These are phyloP conservation scores for Naganishia vishniacii DNA, from an alignment of 768 basidiomycete species.

Conservation along the genomic window DNA sequence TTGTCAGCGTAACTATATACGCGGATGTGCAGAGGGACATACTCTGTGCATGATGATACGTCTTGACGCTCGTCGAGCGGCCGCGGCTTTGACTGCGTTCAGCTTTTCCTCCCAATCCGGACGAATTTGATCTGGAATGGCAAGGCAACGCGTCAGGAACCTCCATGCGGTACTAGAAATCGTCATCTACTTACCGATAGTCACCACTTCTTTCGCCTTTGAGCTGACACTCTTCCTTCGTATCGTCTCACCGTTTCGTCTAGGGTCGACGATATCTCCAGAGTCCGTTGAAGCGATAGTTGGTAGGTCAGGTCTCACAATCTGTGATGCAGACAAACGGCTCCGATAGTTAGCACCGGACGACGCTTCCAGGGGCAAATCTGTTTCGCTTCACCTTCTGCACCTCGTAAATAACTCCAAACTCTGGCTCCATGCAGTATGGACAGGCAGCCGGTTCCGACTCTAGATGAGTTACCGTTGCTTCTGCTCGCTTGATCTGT, in stretches of 20 bases:
- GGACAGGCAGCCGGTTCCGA: slow-evolving; percentile 97
- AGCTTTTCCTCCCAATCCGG: slow-evolving; percentile 98
- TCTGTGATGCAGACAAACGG: background rate
- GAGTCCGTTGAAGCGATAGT: slow-evolving; percentile 8
- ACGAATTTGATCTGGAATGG: slow-evolving; percentile 69
- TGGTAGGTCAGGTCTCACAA: slow-evolving; percentile 18
- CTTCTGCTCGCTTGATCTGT: slow-evolving; percentile 94
- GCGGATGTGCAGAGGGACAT: slow-evolving; percentile 4
- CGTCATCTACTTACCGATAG: slow-evolving; percentile 56
- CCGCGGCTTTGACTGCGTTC: slow-evolving; percentile 88
- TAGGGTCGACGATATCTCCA: slow-evolving; percentile 21
- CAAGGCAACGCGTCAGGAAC: background rate
- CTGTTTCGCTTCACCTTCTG: slow-evolving; percentile 59
- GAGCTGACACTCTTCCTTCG: slow-evolving; percentile 77
- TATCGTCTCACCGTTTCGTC: slow-evolving; percentile 36
- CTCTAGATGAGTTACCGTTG: slow-evolving; percentile 87
- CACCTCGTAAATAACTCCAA: slow-evolving; percentile 82
- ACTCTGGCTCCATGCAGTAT: slow-evolving; percentile 95
- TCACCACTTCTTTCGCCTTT: slow-evolving; percentile 83
- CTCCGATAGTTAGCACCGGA: slow-evolving; percentile 18
- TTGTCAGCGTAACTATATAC: background rate
- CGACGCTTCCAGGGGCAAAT: slow-evolving; percentile 5
- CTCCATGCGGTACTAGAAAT: background rate
- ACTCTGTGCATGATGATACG: slow-evolving; percentile 93
- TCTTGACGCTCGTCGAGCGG: slow-evolving; percentile 87